Percentiles rank a stretch among this genome's conserved stretches.
These are phyloP conservation scores for Exophiala sp. DNA, from an alignment of 2,329 filamentous ascomycete genomes.

Conservation along the genomic window DNA sequence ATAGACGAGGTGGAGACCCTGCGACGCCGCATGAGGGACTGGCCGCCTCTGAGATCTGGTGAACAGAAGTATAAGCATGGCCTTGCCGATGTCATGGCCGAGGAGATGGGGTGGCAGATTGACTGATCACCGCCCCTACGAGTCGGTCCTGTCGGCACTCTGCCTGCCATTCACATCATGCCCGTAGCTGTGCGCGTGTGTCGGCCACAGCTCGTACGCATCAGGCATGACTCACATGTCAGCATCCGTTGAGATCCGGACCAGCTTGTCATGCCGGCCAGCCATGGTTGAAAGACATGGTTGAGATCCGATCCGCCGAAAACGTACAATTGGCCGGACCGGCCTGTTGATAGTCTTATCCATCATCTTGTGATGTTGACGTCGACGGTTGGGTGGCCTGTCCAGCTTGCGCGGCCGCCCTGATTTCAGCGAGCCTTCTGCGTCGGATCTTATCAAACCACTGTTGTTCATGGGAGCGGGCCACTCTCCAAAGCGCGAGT, in stretches of 20 bases:
- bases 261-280: too few relatives aligned
- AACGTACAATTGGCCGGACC: too few relatives aligned
- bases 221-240: neutral
- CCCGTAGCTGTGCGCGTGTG: neutral
- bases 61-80: slow-evolving; percentile 40
- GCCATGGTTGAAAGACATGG: too few relatives aligned
- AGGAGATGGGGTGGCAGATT: slow-evolving; percentile 51
- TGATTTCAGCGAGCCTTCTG: neutral
- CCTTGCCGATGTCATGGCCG: slow-evolving; percentile 49
- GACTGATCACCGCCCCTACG: slow-evolving; percentile 41
- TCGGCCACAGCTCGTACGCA: neutral
- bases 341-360: too few relatives aligned
- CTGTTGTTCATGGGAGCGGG: slow-evolving; percentile 8
- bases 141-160: neutral
- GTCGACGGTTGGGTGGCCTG: too few relatives aligned
- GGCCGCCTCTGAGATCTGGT: slow-evolving; percentile 48
- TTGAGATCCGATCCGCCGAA: too few relatives aligned
- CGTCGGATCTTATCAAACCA: slow-evolving; percentile 12
- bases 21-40: slow-evolving; percentile 39
- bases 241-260: neutral
- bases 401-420: neutral
- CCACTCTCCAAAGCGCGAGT: slow-evolving; percentile 6
- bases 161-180: neutral
- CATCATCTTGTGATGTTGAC: too few relatives aligned
- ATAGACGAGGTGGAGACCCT: slow-evolving; percentile 47